Evolutionary conservation across 2,329 filamentous ascomycete species (phyloP).

Genomic region (Aspergillus arachidicola): DNA sequence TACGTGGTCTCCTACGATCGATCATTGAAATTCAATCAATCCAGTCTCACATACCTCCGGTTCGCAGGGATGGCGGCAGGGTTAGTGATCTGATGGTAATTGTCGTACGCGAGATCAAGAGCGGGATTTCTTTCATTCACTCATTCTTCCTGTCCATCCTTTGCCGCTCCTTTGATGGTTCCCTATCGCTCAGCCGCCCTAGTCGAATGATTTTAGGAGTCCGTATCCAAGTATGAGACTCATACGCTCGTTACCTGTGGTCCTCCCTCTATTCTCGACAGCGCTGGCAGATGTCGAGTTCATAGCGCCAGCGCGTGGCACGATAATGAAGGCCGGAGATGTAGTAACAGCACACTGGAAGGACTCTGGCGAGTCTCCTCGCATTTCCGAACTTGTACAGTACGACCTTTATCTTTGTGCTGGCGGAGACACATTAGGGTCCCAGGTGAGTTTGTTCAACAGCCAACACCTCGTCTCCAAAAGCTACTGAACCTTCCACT

Average conservation of each 20-base stretch:
- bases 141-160: background rate
- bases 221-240: constrained; percentile 31
- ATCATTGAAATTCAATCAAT: background rate
- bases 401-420: constrained; percentile 64
- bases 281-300: constrained; percentile 58
- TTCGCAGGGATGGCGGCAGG: constrained; percentile 8
- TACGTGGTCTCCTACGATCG: background rate
- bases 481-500: background rate
- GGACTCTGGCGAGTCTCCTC: constrained; percentile 55
- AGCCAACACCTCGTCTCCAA: background rate
- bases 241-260: constrained; percentile 30
- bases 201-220: background rate
- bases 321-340: constrained; percentile 52
- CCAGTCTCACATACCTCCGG: constrained; percentile 9
- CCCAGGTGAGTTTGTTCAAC: constrained; percentile 43
- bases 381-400: constrained; percentile 52
- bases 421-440: constrained; percentile 57
- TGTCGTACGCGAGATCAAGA: background rate
- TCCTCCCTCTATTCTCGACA: constrained; percentile 43
- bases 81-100: background rate
- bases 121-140: background rate
- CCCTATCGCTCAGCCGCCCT: background rate
- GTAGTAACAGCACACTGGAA: constrained; percentile 59
- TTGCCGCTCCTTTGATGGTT: background rate
- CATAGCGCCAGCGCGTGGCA: constrained; percentile 55